phyloP scores from a whole-genome alignment of 495 filamentous ascomycete genomes.

The Venustampulla echinocandica region DNA sequence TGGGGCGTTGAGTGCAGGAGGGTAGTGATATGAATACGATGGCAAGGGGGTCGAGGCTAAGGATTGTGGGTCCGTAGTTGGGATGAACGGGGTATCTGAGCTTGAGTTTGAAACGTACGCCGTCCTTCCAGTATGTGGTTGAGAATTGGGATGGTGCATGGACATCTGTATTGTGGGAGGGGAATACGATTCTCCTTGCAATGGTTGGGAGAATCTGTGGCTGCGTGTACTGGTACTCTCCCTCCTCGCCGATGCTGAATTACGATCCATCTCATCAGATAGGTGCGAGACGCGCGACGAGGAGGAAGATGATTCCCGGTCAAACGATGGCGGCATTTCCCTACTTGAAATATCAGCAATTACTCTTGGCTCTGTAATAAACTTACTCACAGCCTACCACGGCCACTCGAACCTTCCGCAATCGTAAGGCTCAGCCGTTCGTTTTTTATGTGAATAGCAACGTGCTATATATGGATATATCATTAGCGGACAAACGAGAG shows the following conservation, averaged over 20 bases:
- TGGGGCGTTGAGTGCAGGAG: no score
- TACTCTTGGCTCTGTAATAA: neutral
- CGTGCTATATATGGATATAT: slow-evolving; percentile 9
- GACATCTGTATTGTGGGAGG: slow-evolving; percentile 9
- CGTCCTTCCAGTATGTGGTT: neutral
- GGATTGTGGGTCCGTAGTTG: neutral
- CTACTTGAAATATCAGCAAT: slow-evolving; percentile 1
- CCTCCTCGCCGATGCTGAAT: no score
- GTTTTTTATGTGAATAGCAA: slow-evolving; percentile 23
- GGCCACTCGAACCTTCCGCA: slow-evolving; percentile 17
- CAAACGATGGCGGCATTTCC: slow-evolving; percentile 15
- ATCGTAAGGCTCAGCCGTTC: slow-evolving; percentile 19
- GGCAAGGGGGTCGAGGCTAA: neutral
- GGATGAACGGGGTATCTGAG: neutral
- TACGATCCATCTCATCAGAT: slow-evolving; percentile 1
- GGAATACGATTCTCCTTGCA: neutral
- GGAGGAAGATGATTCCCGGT: slow-evolving; percentile 3
- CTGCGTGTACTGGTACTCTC: no score
- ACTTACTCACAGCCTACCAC: slow-evolving; percentile 15
- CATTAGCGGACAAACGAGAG: neutral
- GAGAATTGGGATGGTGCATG: slow-evolving; percentile 3
- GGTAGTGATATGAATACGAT: no score
- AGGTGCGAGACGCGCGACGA: slow-evolving; percentile 9
- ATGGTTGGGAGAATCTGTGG: no score
- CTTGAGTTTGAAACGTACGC: neutral